A percentile compares a stretch with the other conserved stretches of the same genome.
Conservation (phyloP, 1,284 basidiomycete species). For the Cryptococcus hybrid region DNA sequence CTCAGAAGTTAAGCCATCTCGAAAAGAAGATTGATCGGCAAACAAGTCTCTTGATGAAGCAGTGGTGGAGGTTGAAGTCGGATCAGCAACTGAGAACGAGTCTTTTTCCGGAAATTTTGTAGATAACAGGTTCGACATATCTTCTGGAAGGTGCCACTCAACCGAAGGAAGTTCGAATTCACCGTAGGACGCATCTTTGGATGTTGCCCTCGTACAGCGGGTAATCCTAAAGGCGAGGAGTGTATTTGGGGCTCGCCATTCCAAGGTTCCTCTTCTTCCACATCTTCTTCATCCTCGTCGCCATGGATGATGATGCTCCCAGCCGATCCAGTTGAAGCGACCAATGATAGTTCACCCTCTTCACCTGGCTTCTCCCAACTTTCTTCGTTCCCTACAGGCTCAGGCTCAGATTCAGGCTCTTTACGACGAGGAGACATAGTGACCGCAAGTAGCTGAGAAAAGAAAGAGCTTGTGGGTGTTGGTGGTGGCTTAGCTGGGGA, state of each 20-base stretch:
- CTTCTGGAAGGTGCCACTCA: constrained; percentile 28
- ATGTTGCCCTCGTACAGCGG: constrained; percentile 7
- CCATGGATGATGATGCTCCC: constrained; percentile 5
- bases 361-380: constrained; percentile 40
- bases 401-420: constrained; percentile 1
- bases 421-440: constrained; percentile 25
- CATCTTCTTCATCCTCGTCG: constrained; percentile 10
- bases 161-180: constrained; percentile 21
- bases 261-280: constrained; percentile 27
- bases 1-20: no score
- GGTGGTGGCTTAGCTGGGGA: constrained; percentile 14
- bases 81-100: constrained; percentile 14
- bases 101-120: constrained; percentile 16
- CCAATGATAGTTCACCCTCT: constrained; percentile 38
- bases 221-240: constrained; percentile 28
- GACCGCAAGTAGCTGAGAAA: constrained; percentile 34
- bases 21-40: no score
- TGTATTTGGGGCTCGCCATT: constrained; percentile 27
- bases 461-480: constrained; percentile 27
- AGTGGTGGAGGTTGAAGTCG: neutral
- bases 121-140: constrained; percentile 35
- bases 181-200: constrained; percentile 18
- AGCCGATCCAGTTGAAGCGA: constrained; percentile 22
- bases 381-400: constrained; percentile 10
- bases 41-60: neutral